phyloP scores from a whole-genome alignment of 2,329 filamentous ascomycete genomes.

The Lomentospora prolificans region DNA sequence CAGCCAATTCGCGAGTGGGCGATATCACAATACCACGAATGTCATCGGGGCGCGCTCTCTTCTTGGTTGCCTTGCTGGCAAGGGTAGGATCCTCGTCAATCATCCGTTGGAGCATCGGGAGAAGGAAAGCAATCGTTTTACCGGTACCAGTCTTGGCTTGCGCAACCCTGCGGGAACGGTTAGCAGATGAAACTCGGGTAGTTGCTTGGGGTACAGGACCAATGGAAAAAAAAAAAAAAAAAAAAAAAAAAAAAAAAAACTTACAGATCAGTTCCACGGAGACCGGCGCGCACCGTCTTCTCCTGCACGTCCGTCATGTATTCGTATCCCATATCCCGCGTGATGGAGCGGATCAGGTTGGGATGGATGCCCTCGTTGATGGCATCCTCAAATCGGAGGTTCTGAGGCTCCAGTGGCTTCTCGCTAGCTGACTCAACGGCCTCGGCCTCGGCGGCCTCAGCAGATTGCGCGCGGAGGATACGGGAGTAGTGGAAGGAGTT shows the following conservation, averaged over 20 bases:
- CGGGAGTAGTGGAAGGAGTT: constrained; percentile 11
- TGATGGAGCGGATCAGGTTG: constrained; percentile 59
- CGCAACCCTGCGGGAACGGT: constrained; percentile 51
- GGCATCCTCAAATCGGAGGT: constrained; percentile 36
- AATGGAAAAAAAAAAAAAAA: too few species aligned
- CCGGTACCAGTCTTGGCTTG: constrained; percentile 96
- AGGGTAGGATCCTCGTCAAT: constrained; percentile 54
- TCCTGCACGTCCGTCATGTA: constrained; percentile 90
- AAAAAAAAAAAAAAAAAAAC: constrained; percentile 23
- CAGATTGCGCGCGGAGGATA: constrained; percentile 8
- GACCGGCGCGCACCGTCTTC: constrained; percentile 68
- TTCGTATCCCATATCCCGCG: constrained; percentile 61
- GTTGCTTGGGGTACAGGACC: too few species aligned
- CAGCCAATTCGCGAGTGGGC: constrained; percentile 70
- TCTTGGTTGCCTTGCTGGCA: constrained; percentile 29
- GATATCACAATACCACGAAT: constrained; percentile 65
- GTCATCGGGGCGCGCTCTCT: constrained; percentile 38
- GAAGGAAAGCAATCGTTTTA: constrained; percentile 88
- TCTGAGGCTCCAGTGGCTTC: constrained; percentile 12
- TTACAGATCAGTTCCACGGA: constrained; percentile 76
- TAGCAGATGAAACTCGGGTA: too few species aligned
- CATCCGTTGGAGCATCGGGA: constrained; percentile 77
- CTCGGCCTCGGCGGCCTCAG: constrained; percentile 9
- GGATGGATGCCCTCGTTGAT: constrained; percentile 43
- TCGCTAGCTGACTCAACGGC: neutral